Evolutionary conservation across 768 basidiomycete genomes (phyloP), one percentile per base, ranked within the genome.

Genomic region (Russula griseocarnosa): DNA sequence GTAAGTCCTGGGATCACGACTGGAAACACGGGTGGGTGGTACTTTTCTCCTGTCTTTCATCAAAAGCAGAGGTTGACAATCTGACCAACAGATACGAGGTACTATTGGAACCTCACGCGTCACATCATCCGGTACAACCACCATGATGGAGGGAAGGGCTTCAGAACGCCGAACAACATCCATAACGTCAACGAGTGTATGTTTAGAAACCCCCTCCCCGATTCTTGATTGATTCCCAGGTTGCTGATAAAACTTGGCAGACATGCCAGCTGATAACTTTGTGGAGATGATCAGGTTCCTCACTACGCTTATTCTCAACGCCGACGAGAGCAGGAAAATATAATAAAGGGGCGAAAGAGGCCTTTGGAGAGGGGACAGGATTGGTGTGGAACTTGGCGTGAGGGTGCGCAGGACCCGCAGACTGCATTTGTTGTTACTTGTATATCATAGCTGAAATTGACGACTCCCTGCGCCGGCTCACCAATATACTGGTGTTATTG

Each of bases 251-350:
- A 26, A 13, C 32, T 61, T 32, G 13, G 7, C 46, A 88, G 87
- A 76, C 28, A 74, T 86, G 22, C 68, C 74, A 13, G 78, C 77
- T 1, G 80, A 83, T 62, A 73, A 75, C 5, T 83, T 87, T 63
- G 71, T 88, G 50, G 86, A 88, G 71, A 79, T 84, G 59, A 83
- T 89, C 50, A 76, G 82, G 28, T 91, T 90, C 74, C 88, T 83
- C 70, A 76, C 81, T 1, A 79, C 79, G 3, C 75, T 90, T 34
- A 83, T 90, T n/a, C 75, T 91, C 44, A 91, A 90, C 66, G 79
- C 77, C 0, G 88, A 90, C 60, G 87, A 90, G 58, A 64, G 63
- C 1, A 64, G 54, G 44, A 49, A 32, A 6, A 53, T 63, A 28
- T 63, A 42, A n/a, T n/a, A n/a, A n/a, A n/a, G n/a, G n/a, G n/a